phyloP scores from a whole-genome alignment of 768 basidiomycete genomes.

The Lactarius quietus region DNA sequence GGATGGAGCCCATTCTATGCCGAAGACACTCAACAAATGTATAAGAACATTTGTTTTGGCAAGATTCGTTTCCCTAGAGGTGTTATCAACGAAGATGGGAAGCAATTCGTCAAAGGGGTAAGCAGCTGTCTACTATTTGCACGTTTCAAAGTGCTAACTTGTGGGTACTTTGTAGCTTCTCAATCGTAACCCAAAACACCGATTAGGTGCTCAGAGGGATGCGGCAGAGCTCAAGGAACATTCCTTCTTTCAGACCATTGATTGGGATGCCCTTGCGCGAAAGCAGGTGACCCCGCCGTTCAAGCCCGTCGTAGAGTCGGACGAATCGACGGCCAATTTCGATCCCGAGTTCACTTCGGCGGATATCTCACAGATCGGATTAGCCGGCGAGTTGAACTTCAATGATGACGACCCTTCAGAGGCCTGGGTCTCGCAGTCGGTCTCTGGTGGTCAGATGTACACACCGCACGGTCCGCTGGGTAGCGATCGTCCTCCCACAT shows the following conservation, averaged over 20 bases:
- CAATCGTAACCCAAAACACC: slow-evolving; percentile 97
- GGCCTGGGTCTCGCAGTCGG: slow-evolving; percentile 50
- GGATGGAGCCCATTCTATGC: slow-evolving; percentile 99
- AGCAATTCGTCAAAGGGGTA: slow-evolving; percentile 98
- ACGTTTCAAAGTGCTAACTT: not conserved
- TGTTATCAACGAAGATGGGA: slow-evolving; percentile 96
- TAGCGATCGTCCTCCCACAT: slow-evolving; percentile 30
- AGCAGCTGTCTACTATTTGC: slow-evolving; percentile 35
- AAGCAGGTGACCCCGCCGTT: slow-evolving; percentile 96
- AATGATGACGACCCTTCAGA: slow-evolving; percentile 62
- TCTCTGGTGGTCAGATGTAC: slow-evolving; percentile 41
- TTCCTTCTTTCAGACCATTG: slow-evolving; percentile 86
- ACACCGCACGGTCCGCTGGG: slow-evolving; percentile 79
- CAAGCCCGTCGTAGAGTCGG: slow-evolving; percentile 96
- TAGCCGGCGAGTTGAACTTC: slow-evolving; percentile 41
- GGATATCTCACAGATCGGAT: slow-evolving; percentile 72
- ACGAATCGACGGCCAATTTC: slow-evolving; percentile 97
- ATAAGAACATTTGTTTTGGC: slow-evolving; percentile 97
- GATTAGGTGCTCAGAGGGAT: slow-evolving; percentile 87
- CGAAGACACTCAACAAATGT: slow-evolving; percentile 99
- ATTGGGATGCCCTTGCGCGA: slow-evolving; percentile 82
- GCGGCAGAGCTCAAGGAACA: slow-evolving; percentile 95
- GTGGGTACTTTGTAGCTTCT: slow-evolving; percentile 58
- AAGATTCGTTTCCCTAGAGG: slow-evolving; percentile 98
- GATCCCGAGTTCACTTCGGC: slow-evolving; percentile 96